These are phyloP conservation scores for Colletotrichum eremochloae DNA, from an alignment of 2,329 filamentous ascomycete species.

Conservation along the genomic window DNA sequence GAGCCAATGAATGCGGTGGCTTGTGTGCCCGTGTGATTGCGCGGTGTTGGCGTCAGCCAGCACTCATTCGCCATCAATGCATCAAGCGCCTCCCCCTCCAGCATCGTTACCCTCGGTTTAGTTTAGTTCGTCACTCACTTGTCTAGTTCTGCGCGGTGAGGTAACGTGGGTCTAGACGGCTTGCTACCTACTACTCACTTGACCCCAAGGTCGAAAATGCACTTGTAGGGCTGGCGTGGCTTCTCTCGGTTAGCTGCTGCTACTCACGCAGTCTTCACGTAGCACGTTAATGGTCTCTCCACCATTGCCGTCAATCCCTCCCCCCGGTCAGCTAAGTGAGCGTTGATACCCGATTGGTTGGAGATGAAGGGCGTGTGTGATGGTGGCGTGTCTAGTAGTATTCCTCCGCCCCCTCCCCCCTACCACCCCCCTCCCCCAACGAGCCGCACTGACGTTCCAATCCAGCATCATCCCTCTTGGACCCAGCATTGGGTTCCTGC, in stretches of 20 bases:
- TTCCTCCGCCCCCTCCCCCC: neutral
- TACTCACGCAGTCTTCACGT: slow-evolving; percentile 22
- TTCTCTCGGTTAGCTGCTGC: slow-evolving; percentile 1
- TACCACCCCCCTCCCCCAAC: neutral
- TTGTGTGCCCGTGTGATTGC: slow-evolving; percentile 18
- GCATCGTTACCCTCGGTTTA: too few relatives aligned
- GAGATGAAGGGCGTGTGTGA: neutral
- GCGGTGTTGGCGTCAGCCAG: slow-evolving; percentile 32
- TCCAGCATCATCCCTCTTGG: slow-evolving; percentile 32
- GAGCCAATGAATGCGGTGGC: slow-evolving; percentile 2
- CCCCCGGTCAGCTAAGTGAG: slow-evolving; percentile 16
- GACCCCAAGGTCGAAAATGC: neutral
- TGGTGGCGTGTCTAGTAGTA: neutral
- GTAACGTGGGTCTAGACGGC: neutral
- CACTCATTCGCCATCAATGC: neutral
- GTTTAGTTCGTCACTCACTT: neutral
- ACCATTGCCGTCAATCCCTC: too few relatives aligned
- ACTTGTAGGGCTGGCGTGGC: slow-evolving; percentile 38
- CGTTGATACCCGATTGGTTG: slow-evolving; percentile 31
- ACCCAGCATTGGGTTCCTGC: slow-evolving; percentile 26
- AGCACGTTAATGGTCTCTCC: slow-evolving; percentile 12
- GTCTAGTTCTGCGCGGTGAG: neutral
- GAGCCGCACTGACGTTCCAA: slow-evolving; percentile 36
- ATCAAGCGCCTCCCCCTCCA: neutral
- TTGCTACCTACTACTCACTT: too few relatives aligned